Percentiles rank a stretch among this genome's conserved stretches.
phyloP scores from a whole-genome alignment of 495 filamentous ascomycete genomes.

The Aspergillus mulundensis region DNA sequence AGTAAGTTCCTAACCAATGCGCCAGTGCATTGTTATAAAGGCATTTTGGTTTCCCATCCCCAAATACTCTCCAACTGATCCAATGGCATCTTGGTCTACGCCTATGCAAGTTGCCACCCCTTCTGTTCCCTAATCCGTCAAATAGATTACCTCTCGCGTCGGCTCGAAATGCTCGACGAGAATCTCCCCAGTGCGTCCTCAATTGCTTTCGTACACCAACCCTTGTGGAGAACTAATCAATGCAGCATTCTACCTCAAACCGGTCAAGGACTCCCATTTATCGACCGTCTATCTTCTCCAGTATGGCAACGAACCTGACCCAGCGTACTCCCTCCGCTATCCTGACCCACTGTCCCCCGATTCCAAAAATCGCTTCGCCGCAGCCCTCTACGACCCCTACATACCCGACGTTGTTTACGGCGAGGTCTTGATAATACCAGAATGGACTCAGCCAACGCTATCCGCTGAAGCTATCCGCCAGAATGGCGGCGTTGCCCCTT shows the following conservation, averaged over 20 bases:
- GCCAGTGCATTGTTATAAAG: not conserved
- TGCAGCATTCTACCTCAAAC: slow-evolving; percentile 62
- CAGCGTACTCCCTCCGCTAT: slow-evolving; percentile 73
- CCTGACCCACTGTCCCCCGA: slow-evolving; percentile 64
- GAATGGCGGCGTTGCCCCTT: slow-evolving; percentile 63
- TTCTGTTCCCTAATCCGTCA: not conserved
- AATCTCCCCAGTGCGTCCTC: slow-evolving; percentile 72
- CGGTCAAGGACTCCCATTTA: slow-evolving; percentile 48
- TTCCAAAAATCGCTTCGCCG: slow-evolving; percentile 78
- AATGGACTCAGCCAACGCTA: slow-evolving; percentile 77
- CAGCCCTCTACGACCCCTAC: slow-evolving; percentile 78
- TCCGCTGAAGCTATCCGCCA: slow-evolving; percentile 74
- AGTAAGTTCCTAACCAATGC: too few species aligned
- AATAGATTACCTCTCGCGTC: not conserved
- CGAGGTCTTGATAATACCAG: slow-evolving; percentile 78
- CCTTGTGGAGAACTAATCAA: slow-evolving; percentile 26
- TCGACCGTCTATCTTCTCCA: slow-evolving; percentile 68
- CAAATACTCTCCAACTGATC: not conserved
- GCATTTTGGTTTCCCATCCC: not conserved
- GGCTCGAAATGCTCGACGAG: slow-evolving; percentile 76
- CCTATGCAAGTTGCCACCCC: not conserved
- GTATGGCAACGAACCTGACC: slow-evolving; percentile 71
- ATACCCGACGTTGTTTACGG: slow-evolving; percentile 78
- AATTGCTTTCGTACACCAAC: not conserved
- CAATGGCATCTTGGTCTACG: slow-evolving; percentile 7